Conservation (phyloP, 345 rosid species). For the Anacardium occidentale region DNA sequence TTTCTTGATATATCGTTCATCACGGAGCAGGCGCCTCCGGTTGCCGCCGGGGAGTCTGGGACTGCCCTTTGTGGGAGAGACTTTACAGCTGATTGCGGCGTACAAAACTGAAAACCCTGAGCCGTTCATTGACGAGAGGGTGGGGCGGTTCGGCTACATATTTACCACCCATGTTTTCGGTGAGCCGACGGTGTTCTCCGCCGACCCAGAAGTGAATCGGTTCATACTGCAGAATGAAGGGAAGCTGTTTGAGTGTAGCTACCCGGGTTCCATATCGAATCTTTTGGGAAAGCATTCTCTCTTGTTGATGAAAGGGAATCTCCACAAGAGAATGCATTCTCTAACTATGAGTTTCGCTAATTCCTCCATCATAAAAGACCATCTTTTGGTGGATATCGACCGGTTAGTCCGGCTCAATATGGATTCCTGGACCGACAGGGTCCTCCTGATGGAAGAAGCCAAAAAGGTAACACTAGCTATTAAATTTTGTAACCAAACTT, state of each 20-base stretch:
- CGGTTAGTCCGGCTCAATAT: constrained; percentile 87
- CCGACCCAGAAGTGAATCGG: constrained; percentile 85
- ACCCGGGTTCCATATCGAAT: constrained; percentile 91
- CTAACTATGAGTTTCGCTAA: constrained; percentile 90
- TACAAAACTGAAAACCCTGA: constrained; percentile 98
- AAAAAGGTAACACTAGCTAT: constrained; percentile 59
- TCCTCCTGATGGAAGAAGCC: constrained; percentile 95
- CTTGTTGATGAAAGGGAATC: constrained; percentile 80
- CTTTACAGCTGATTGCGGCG: constrained; percentile 77
- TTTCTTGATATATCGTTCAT: constrained; percentile 40
- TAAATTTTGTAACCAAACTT: not conserved
- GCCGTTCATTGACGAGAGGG: constrained; percentile 90
- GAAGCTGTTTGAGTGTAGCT: constrained; percentile 75
- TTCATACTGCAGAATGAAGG: constrained; percentile 89
- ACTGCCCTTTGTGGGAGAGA: constrained; percentile 79
- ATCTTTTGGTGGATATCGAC: constrained; percentile 83
- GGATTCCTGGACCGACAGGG: constrained; percentile 79
- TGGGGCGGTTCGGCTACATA: constrained; percentile 66
- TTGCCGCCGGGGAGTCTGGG: constrained; percentile 90
- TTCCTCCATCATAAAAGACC: constrained; percentile 66
- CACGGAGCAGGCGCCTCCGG: constrained; percentile 48
- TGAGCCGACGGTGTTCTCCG: constrained; percentile 81
- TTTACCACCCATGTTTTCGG: constrained; percentile 87
- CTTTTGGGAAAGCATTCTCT: constrained; percentile 84
- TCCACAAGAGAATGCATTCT: constrained; percentile 95